These are phyloP conservation scores for Cercospora sp. DNA, from an alignment of 2,329 filamentous ascomycete genomes.

Conservation along the genomic window DNA sequence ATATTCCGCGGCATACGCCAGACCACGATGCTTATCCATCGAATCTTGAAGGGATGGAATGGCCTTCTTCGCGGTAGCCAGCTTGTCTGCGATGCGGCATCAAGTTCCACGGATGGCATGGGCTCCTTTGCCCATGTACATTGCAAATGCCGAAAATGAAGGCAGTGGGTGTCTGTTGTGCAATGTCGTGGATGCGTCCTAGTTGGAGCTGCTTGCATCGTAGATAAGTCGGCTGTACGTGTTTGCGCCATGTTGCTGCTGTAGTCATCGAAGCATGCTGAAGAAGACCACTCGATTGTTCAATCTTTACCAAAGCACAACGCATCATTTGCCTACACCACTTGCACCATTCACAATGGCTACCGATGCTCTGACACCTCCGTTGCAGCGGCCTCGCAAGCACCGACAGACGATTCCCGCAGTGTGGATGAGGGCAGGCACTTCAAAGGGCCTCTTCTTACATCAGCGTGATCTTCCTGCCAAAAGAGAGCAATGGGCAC, in stretches of 20 bases:
- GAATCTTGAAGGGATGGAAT: not conserved
- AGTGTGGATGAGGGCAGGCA: slow-evolving; percentile 44
- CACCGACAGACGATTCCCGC: slow-evolving; percentile 33
- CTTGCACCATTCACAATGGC: slow-evolving; percentile 11
- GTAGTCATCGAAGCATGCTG: slow-evolving; percentile 5
- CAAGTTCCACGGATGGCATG: not conserved
- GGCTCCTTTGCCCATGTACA: not conserved
- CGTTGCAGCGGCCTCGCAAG: slow-evolving; percentile 3
- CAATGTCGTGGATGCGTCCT: not conserved
- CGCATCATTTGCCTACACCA: not conserved
- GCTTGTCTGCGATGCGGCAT: not conserved
- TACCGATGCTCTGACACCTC: slow-evolving; percentile 3
- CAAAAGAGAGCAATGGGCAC: slow-evolving; percentile 32
- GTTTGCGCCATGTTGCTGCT: not conserved
- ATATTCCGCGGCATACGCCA: not conserved
- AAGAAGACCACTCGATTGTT: slow-evolving; percentile 6
- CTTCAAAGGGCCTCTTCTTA: slow-evolving; percentile 45
- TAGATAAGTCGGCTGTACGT: not conserved
- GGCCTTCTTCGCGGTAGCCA: not conserved
- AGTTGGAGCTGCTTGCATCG: not conserved
- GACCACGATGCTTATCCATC: not conserved
- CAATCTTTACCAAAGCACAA: not conserved
- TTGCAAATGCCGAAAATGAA: not conserved
- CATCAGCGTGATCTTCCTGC: slow-evolving; percentile 39
- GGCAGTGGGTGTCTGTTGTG: not conserved